Base-by-base conservation (phyloP, 345 rosid species). In the Cardamine chenopodiifolia region DNA sequence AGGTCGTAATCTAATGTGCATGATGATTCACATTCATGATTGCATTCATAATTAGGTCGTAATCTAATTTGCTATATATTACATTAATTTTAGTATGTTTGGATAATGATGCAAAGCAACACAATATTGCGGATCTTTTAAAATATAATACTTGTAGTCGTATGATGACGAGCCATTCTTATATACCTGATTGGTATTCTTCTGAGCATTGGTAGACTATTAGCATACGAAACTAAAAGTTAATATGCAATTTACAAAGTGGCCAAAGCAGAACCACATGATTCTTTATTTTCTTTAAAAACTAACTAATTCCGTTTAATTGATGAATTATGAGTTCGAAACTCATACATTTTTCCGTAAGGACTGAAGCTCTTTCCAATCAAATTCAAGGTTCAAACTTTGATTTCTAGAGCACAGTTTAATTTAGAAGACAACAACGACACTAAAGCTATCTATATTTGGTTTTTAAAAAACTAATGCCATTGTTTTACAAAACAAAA, bases 21-120 rank as follows among this genome's bases (percentile, higher is more conserved):
- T 39, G 62, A 75, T 67, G 78, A 67, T 74, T 50, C 73, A 58
- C 55, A 23, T 75, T 29, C 61, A 29, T 47, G 72, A 66, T 74
- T 12, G 48, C 60, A 48, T n/a, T n/a, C n/a, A n/a, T n/a, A n/a
- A n/a, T n/a, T 67, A 59, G 73, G 68, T 40, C 45, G 45, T 56
- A 59, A 59, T 19, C 61, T 49, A 55, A 22, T 58, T 53, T 67
- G 73, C 61, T n/a, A n/a, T n/a, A 37, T 39, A 19, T 23, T 23
- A 22, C 3, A 1, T 17, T n/a, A 45, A 26, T 47, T 18, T 58
- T 20, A 23, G 34, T 37, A 19, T 74, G 61, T 48, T 49, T 66
- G 78, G 73, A 66, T 58, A 49, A 66, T 59, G 50, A 45, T 66
- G 60, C 12, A 50, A 50, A 50, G 19, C 48, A 23, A 50, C 8